These are phyloP conservation scores for Fusarium sp. DNA, from an alignment of 2,329 filamentous ascomycete species.

Conservation along the genomic window DNA sequence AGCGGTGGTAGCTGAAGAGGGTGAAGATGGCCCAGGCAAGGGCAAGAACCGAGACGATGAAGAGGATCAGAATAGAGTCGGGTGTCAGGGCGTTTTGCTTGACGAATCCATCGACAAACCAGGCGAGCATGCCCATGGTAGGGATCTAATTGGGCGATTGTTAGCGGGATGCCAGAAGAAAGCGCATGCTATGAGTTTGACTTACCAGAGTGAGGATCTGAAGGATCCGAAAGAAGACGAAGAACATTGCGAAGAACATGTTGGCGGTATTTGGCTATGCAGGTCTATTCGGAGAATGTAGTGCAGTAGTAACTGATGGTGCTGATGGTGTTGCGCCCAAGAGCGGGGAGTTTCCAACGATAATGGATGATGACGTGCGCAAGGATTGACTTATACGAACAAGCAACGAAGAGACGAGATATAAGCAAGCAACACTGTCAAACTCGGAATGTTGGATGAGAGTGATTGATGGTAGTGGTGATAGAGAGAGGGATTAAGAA, in stretches of 20 bases:
- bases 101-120: conserved; percentile 75
- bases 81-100: conserved; percentile 71
- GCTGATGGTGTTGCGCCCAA: conserved; percentile 8
- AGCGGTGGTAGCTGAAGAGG: conserved; percentile 77
- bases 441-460: conserved; percentile 2
- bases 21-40: conserved; percentile 76
- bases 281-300: conserved; percentile 2
- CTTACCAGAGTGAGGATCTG: conserved; percentile 76
- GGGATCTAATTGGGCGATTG: conserved; percentile 66
- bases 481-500: conserved; percentile 3
- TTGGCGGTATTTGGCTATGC: conserved; percentile 47
- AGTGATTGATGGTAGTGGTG: conserved; percentile 20
- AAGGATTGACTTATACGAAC: conserved; percentile 23
- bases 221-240: conserved; percentile 73
- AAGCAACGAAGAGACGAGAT: not conserved
- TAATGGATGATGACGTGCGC: conserved; percentile 14
- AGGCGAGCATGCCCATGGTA: conserved; percentile 76
- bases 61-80: conserved; percentile 74
- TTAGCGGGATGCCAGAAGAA: not conserved
- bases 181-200: conserved; percentile 3
- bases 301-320: not conserved
- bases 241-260: conserved; percentile 76
- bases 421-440: conserved; percentile 9
- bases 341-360: conserved; percentile 4
- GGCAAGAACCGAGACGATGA: conserved; percentile 76